These are phyloP conservation scores for Podospora pseudopauciseta DNA, from an alignment of 495 filamentous ascomycete genomes.

Conservation along the genomic window DNA sequence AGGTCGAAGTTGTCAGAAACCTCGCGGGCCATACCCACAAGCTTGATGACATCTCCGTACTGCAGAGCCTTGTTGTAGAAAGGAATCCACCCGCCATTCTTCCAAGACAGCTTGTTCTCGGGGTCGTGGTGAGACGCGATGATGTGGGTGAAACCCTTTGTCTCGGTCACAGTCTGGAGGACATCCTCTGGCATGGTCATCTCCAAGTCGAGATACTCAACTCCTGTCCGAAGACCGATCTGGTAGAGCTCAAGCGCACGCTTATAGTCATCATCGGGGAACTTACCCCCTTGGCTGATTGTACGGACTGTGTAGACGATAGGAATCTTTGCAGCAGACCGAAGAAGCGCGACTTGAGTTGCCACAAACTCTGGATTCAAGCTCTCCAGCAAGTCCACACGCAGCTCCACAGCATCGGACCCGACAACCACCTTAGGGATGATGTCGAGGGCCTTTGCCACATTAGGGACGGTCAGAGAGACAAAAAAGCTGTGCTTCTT, in stretches of 20 bases:
- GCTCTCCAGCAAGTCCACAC: slow-evolving; percentile 88
- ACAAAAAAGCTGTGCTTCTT: slow-evolving; percentile 89
- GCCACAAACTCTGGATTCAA: slow-evolving; percentile 70
- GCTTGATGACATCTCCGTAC: slow-evolving; percentile 89
- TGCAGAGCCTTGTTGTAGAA: slow-evolving; percentile 84
- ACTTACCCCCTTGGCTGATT: slow-evolving; percentile 78
- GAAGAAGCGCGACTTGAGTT: slow-evolving; percentile 76
- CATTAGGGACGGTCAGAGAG: slow-evolving; percentile 75
- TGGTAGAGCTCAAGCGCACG: slow-evolving; percentile 70
- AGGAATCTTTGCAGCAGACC: slow-evolving; percentile 70
- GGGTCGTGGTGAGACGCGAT: slow-evolving; percentile 97
- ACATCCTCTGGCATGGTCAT: slow-evolving; percentile 77
- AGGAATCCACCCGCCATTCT: slow-evolving; percentile 79
- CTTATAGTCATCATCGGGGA: slow-evolving; percentile 71
- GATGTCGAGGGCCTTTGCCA: slow-evolving; percentile 58
- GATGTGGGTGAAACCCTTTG: slow-evolving; percentile 69
- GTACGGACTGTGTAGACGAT: slow-evolving; percentile 93
- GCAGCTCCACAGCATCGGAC: slow-evolving; percentile 87
- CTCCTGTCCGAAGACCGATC: slow-evolving; percentile 72
- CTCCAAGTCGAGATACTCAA: slow-evolving; percentile 93
- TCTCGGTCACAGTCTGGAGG: slow-evolving; percentile 60
- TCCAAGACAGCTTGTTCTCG: slow-evolving; percentile 73
- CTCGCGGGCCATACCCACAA: slow-evolving; percentile 75
- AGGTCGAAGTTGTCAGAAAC: slow-evolving; percentile 85
- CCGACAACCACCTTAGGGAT: slow-evolving; percentile 75